Base-by-base conservation (phyloP, 2,329 filamentous ascomycete species). In the Colletotrichum falcatum region DNA sequence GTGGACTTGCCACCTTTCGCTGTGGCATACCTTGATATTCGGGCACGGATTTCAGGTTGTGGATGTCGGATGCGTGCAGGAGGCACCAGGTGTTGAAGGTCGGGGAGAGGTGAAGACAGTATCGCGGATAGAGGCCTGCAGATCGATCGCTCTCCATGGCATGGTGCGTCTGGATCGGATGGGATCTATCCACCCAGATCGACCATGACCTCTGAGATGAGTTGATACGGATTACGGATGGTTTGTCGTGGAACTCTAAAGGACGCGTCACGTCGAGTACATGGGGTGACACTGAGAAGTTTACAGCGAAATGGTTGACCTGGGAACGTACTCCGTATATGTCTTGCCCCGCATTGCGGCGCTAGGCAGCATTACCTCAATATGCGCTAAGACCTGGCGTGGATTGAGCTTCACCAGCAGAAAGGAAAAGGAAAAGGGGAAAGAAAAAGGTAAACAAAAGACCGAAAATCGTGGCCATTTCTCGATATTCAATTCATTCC, bases 31-130 rank as follows among this genome's bases (percentile, higher is more conserved):
- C 87, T 81, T 86, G 82, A 75, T 87, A 89, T 28, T 85, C 87
- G 18, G 80, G 80, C 72, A 85, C 83, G 53, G 80, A 80, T 48
- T 80, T 77, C 49, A 92, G 79, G 26, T 73, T 73, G 66, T 83
- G 80, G 53, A 91, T 82, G 72, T 90, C 87, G 46, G 76, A 76
- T 8, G 81, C 83, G 48, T 81, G 84, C 59, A 92, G 75, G 62
- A 88, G 85, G 74, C 87, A 90, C 88, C 88, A 92, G 71, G 77
- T 82, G 69, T 85, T 86, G 75, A 87, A 84, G 35, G 89, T 91
- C 5, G 88, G 88, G 20, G 90, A 89, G 37, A 90, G 83, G 71
- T 86, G 81, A 77, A 91, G 90, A 78, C 89, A 91, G 78, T 90
- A 90, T 68, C 87, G 85, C 11, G 88, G 89, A 74, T 91, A 92